A percentile compares a stretch with the other conserved stretches of the same genome.
phyloP scores from a whole-genome alignment of 2,329 filamentous ascomycete species.

The Chrysosporium queenslandicum region DNA sequence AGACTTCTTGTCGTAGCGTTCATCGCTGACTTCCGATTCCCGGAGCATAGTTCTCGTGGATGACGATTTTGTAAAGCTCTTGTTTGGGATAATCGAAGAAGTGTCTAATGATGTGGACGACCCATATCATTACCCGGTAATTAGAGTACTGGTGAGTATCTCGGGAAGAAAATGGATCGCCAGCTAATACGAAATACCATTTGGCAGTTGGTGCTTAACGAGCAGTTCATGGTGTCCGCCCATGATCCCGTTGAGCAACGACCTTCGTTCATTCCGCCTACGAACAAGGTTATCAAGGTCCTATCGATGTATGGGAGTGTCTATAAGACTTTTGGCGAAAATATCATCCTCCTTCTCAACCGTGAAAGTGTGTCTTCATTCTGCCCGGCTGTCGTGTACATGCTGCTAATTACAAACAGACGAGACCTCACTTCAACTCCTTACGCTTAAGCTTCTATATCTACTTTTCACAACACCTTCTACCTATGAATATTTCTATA shows the following conservation, averaged over 20 bases:
- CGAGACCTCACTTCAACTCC: constrained; percentile 82
- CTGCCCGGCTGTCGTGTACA: neutral
- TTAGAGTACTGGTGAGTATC: constrained; percentile 69
- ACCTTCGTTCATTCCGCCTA: constrained; percentile 47
- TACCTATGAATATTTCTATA: constrained; percentile 98
- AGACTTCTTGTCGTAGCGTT: neutral
- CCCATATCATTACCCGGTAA: constrained; percentile 91
- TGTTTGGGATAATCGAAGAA: constrained; percentile 81
- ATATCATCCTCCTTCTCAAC: constrained; percentile 89
- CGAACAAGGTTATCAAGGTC: constrained; percentile 88
- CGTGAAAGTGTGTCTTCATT: constrained; percentile 54
- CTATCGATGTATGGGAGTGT: constrained; percentile 67
- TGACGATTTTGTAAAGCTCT: constrained; percentile 71
- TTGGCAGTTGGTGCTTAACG: constrained; percentile 76
- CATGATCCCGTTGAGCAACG: constrained; percentile 41
- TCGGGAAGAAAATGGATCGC: neutral
- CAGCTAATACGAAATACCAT: constrained; percentile 17
- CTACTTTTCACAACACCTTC: constrained; percentile 84
- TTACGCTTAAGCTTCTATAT: constrained; percentile 95
- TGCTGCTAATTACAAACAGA: constrained; percentile 32
- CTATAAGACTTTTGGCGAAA: constrained; percentile 94
- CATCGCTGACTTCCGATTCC: neutral
- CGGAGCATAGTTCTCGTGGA: constrained; percentile 32
- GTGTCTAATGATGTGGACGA: constrained; percentile 79
- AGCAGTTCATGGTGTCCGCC: constrained; percentile 87